Percentiles rank a stretch among this genome's conserved stretches.
Conservation (phyloP, 192 early-diverging fungal genomes). For the Irineochytrium annulatum region DNA sequence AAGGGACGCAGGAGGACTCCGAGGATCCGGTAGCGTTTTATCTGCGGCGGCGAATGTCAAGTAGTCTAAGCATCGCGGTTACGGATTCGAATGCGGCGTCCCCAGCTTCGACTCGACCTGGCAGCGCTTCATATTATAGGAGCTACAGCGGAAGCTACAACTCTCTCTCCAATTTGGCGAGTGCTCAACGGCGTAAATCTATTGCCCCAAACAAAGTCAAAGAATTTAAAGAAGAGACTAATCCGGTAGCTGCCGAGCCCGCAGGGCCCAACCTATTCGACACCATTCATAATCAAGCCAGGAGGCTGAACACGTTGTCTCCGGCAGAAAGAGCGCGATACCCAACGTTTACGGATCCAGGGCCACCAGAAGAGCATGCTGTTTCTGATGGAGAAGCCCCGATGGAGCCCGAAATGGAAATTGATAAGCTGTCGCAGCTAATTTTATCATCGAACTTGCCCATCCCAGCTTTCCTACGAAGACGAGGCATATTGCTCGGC, state of each 20-base stretch:
- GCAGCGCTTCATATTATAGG: not conserved
- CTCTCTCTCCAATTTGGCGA: not conserved
- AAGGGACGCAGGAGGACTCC: not conserved
- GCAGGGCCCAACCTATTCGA: constrained; percentile 32
- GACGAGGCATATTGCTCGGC: constrained; percentile 37
- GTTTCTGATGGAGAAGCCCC: constrained; percentile 13
- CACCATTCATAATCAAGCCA: constrained; percentile 25
- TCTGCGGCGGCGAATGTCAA: constrained; percentile 10
- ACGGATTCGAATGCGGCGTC: constrained; percentile 1
- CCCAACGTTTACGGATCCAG: constrained; percentile 40
- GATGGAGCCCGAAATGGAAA: constrained; percentile 27
- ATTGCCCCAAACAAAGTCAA: not conserved
- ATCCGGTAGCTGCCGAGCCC: not conserved
- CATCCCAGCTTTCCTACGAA: constrained; percentile 39
- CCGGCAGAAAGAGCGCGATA: constrained; percentile 34
- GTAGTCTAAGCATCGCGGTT: constrained; percentile 11
- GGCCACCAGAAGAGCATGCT: constrained; percentile 17
- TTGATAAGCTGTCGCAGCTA: constrained; percentile 31
- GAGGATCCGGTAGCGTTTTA: constrained; percentile 28
- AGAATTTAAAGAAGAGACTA: constrained; percentile 11
- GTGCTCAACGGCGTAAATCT: not conserved
- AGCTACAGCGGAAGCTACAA: constrained; percentile 3
- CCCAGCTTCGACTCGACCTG: not conserved
- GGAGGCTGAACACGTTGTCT: constrained; percentile 24
- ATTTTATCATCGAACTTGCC: constrained; percentile 32